Evolutionary conservation across 352 stramenopile genomes (phyloP).

Genomic region (Thalassiosira livingstoniorum): DNA sequence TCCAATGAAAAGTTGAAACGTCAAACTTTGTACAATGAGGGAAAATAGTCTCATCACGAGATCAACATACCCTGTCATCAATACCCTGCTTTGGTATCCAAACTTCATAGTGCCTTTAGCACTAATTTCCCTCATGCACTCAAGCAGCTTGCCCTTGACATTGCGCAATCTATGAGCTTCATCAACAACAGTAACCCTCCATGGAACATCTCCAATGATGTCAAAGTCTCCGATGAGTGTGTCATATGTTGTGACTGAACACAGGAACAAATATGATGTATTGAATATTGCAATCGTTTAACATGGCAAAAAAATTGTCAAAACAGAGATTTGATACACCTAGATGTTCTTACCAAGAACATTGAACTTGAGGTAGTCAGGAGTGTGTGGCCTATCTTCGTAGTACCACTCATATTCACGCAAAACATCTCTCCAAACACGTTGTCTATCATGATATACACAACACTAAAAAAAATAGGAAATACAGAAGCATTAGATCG

Average conservation of each 20-base stretch:
- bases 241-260: conserved; percentile 98
- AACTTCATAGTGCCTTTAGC: conserved; percentile 86
- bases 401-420: conserved; percentile 99
- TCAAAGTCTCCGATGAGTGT: conserved; percentile 95
- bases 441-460: conserved; percentile 95
- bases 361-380: conserved; percentile 94
- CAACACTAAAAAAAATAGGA: conserved; percentile 83
- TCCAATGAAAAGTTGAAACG: no score
- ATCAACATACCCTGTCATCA: conserved; percentile 91
- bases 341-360: conserved; percentile 88
- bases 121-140: conserved; percentile 88
- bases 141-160: conserved; percentile 94
- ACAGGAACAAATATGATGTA: no score
- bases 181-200: conserved; percentile 97
- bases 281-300: no score
- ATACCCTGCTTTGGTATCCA: conserved; percentile 90
- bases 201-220: conserved; percentile 95
- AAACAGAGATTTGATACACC: no score
- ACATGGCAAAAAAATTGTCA: no score
- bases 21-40: no score
- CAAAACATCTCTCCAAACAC: conserved; percentile 94
- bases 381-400: conserved; percentile 83
- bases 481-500: not conserved
- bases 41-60: no score
- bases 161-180: conserved; percentile 99